Base-by-base conservation (phyloP, 108 stramenopile species). In the Nitzschia palea region DNA sequence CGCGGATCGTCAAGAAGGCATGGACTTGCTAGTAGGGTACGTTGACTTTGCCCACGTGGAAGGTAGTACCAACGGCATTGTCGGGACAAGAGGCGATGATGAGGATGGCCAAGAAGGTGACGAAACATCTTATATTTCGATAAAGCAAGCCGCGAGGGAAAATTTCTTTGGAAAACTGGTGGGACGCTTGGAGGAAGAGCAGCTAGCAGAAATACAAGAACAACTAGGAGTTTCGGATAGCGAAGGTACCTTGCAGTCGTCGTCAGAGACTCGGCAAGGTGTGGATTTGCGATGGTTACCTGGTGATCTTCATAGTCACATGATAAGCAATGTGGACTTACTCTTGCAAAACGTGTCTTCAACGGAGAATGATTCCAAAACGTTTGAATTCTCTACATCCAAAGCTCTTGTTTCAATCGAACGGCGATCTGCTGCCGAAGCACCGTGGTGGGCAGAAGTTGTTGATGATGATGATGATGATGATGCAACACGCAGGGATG, bases 1-100 rank as follows among this genome's bases (percentile, higher is more conserved):
- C 73, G 88, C 87, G 34, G 86, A 87, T 68, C 90, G 95, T 25
- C 98, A 99, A 78, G 98, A 99, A 58, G 96, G 95, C 8, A 92
- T 96, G 57, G 95, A 99, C 78, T 69, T 98, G n/a, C 44, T 99
- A 53, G 77, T 91, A 26, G 96, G 96, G 20, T 64, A 79, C 66
- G 59, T 77, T 30, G 47, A 58, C 3, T 88, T 89, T 67, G 65
- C 77, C 31, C 59, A 51, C 28, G 29, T 62, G 4, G 82, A 63
- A 35, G 30, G 1, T 31, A 14, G 9, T 1, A 45, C 28, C 81
- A 26, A 51, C 10, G 63, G 69, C 15, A 50, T 29, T 29, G 40
- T 2, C 0, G 58, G 18, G 17, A 25, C 20, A 9, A 34, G 20
- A 9, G 48, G 55, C 10, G 73, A 56, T 40, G 71, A 73, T 55